Percentiles rank a stretch among this genome's conserved stretches.
Conservation (phyloP, 75 land plant species). For the Larix kaempferi region DNA sequence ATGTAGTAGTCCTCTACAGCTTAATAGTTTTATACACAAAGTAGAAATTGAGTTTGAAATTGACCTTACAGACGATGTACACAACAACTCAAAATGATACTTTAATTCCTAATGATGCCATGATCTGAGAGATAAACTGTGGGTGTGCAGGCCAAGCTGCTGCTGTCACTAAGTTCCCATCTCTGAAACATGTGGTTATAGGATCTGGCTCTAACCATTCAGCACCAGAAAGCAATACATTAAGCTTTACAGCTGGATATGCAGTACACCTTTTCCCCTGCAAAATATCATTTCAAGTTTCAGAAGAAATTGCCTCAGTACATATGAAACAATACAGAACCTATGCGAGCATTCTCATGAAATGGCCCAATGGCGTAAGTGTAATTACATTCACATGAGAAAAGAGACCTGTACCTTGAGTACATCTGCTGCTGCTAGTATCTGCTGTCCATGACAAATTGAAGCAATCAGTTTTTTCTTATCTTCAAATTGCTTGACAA, state of each 20-base stretch:
- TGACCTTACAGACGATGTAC: too few species aligned
- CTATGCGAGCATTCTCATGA: neutral
- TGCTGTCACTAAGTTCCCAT: slow-evolving; percentile 89
- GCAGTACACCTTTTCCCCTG: slow-evolving; percentile 97
- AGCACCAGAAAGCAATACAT: slow-evolving; percentile 77
- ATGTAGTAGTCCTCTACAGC: too few species aligned
- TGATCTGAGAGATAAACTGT: slow-evolving; percentile 84
- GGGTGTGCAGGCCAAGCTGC: slow-evolving; percentile 99
- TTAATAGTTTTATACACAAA: too few species aligned
- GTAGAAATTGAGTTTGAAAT: too few species aligned
- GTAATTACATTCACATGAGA: neutral
- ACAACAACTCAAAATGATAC: slow-evolving; percentile 40
- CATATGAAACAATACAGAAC: neutral
- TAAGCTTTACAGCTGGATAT: slow-evolving; percentile 92
- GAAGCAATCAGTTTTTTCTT: slow-evolving; percentile 85
- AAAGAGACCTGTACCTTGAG: slow-evolving; percentile 55
- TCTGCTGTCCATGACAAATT: slow-evolving; percentile 98
- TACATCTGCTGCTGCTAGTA: slow-evolving; percentile 91
- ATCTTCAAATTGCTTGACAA: slow-evolving; percentile 70
- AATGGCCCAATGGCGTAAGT: neutral
- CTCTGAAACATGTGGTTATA: slow-evolving; percentile 79
- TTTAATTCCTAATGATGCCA: slow-evolving; percentile 62
- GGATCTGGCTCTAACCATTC: slow-evolving; percentile 94
- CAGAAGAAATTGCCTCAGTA: neutral
- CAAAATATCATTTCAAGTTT: neutral